These are phyloP conservation scores for Populus simonii DNA, from an alignment of 345 rosid genomes.

Conservation along the genomic window DNA sequence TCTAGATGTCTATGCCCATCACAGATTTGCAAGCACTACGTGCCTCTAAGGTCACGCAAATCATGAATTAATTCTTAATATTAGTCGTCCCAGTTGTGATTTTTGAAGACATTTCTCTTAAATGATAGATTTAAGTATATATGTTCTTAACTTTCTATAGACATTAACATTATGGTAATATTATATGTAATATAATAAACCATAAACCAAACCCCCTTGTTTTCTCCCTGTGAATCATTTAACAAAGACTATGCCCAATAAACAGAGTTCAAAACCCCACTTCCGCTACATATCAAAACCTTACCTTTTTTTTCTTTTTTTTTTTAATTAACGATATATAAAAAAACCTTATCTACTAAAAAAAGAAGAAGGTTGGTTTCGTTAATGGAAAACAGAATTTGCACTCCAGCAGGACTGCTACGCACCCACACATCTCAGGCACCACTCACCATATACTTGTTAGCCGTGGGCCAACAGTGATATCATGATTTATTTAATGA, in stretches of 20 bases:
- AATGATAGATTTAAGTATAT: too few relatives aligned
- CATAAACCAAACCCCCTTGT: too few relatives aligned
- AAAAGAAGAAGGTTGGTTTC: too few relatives aligned
- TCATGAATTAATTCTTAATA: neutral
- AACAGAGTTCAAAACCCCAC: neutral
- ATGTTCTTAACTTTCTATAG: too few relatives aligned
- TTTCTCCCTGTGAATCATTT: neutral
- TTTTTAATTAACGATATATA: too few relatives aligned
- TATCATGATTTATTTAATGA: neutral
- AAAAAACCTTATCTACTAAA: neutral
- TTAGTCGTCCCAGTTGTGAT: too few relatives aligned
- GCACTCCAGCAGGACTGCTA: neutral
- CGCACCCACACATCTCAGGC: neutral
- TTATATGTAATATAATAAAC: too few relatives aligned
- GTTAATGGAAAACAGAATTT: neutral
- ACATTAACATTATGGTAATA: too few relatives aligned
- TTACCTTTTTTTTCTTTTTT: fast-evolving
- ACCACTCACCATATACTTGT: neutral
- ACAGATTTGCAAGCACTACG: too few relatives aligned
- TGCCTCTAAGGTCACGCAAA: neutral
- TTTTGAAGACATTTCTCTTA: too few relatives aligned
- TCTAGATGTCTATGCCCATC: too few relatives aligned
- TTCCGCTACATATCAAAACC: too few relatives aligned
- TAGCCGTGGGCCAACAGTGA: slow-evolving; percentile 3
- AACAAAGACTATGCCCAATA: neutral